A percentile compares a stretch with the other conserved stretches of the same genome.
phyloP scores from a whole-genome alignment of 202 grass and related monocot genomes.

The Cymbopogon flexuosus region DNA sequence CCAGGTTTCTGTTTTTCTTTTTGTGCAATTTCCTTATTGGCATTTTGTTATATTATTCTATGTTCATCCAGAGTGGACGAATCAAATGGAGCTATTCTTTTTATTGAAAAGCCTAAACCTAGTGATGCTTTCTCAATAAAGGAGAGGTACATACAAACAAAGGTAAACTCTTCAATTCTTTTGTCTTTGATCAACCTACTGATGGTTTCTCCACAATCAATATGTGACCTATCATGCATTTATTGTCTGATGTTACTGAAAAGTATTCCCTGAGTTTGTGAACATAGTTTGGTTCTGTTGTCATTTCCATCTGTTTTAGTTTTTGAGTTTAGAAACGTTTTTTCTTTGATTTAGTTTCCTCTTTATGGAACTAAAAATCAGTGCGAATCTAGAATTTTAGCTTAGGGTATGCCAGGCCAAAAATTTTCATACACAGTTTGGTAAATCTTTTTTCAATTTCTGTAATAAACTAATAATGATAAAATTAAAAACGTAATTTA shows the following conservation, averaged over 20 bases:
- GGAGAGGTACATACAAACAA: conserved; percentile 89
- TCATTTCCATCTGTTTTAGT: conserved; percentile 8
- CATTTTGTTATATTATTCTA: conserved; percentile 26
- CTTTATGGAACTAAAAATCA: neutral
- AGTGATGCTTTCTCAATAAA: conserved; percentile 81
- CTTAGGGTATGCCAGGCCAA: no score
- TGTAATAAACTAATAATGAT: no score
- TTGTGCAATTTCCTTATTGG: conserved; percentile 25
- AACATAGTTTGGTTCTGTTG: neutral
- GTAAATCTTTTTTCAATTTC: no score
- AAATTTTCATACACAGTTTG: no score
- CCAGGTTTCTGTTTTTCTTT: neutral
- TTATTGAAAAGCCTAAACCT: conserved; percentile 77
- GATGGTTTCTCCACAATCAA: conserved; percentile 11
- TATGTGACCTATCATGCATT: conserved; percentile 1
- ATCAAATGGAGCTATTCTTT: conserved; percentile 44
- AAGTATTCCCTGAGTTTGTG: neutral
- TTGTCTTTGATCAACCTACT: conserved; percentile 10
- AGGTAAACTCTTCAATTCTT: conserved; percentile 48
- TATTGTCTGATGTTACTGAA: conserved; percentile 14
- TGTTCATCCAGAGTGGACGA: conserved; percentile 57
- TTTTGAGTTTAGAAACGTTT: conserved; percentile 16
- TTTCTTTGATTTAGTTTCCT: conserved; percentile 3
- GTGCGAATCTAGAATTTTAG: no score
- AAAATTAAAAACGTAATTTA: no score